These are phyloP conservation scores for Schizophyllum commune DNA, from an alignment of 1,284 basidiomycete species.

Conservation along the genomic window DNA sequence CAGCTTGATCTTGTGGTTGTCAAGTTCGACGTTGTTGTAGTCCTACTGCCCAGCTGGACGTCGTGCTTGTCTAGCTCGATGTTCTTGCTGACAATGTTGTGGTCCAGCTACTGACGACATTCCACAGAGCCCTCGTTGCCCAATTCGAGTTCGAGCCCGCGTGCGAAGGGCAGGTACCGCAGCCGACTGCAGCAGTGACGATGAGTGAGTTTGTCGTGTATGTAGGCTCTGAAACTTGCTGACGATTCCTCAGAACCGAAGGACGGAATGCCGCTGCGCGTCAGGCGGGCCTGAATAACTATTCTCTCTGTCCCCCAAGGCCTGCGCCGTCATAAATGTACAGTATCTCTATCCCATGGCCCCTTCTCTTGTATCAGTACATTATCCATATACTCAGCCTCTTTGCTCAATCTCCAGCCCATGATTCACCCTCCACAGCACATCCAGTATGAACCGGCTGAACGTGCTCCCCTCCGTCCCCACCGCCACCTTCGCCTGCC, in stretches of 20 bases:
- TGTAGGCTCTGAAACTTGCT: background rate
- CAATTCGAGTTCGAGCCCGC: slow-evolving; percentile 34
- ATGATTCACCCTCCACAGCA: slow-evolving; percentile 58
- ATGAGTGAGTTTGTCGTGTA: slow-evolving; percentile 29
- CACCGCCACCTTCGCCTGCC: slow-evolving; percentile 46
- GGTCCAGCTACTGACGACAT: too few species aligned
- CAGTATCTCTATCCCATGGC: background rate
- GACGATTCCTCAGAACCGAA: background rate
- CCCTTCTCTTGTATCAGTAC: too few species aligned
- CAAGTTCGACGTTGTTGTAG: too few species aligned
- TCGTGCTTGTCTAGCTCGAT: too few species aligned
- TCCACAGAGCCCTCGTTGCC: slow-evolving; percentile 28
- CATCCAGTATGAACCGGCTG: slow-evolving; percentile 57
- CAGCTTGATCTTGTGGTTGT: too few species aligned
- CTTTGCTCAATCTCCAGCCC: slow-evolving; percentile 30
- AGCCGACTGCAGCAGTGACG: slow-evolving; percentile 33
- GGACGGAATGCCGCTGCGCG: background rate
- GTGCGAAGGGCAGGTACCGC: slow-evolving; percentile 29
- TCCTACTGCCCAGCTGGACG: too few species aligned
- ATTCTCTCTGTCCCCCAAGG: background rate
- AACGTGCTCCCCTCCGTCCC: slow-evolving; percentile 71
- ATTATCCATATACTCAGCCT: too few species aligned
- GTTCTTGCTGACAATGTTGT: too few species aligned
- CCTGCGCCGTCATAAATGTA: background rate
- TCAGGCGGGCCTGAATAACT: background rate